Evolutionary conservation across 164 flowering plant species (phyloP).

Genomic region (Paratinospora sagittata): DNA sequence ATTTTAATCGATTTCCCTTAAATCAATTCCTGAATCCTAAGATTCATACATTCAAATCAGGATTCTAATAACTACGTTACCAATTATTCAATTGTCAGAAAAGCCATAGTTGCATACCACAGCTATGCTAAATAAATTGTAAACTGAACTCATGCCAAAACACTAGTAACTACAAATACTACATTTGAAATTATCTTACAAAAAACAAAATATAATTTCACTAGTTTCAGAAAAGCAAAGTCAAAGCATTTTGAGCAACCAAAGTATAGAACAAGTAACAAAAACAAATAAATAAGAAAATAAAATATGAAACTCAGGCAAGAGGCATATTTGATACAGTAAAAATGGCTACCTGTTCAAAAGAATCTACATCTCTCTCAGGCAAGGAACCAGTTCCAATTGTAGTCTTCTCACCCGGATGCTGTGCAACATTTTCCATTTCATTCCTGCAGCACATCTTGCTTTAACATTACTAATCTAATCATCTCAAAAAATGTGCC

Average conservation of each 20-base stretch:
- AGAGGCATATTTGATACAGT: background rate
- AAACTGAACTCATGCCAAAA: no score
- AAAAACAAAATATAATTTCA: background rate
- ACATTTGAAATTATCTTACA: no score
- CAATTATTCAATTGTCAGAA: no score
- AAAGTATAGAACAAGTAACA: background rate
- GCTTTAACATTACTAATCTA: background rate
- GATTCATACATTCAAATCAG: no score
- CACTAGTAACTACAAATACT: no score
- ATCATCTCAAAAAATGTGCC: slow-evolving; percentile 2
- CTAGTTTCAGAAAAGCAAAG: background rate
- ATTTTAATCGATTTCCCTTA: no score
- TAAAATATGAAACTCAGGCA: background rate
- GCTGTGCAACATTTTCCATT: slow-evolving; percentile 9
- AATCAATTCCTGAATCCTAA: no score
- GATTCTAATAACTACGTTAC: no score
- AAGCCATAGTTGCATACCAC: no score
- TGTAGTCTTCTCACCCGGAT: slow-evolving; percentile 22
- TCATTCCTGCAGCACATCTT: slow-evolving; percentile 36
- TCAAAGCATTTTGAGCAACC: background rate
- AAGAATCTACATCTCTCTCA: slow-evolving; percentile 47
- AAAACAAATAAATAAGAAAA: background rate
- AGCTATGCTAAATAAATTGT: no score
- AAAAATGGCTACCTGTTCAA: slow-evolving; percentile 57
- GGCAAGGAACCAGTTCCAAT: slow-evolving; percentile 22